Base-by-base conservation (phyloP, 2,329 filamentous ascomycete species). In the Colletotrichum karsti region DNA sequence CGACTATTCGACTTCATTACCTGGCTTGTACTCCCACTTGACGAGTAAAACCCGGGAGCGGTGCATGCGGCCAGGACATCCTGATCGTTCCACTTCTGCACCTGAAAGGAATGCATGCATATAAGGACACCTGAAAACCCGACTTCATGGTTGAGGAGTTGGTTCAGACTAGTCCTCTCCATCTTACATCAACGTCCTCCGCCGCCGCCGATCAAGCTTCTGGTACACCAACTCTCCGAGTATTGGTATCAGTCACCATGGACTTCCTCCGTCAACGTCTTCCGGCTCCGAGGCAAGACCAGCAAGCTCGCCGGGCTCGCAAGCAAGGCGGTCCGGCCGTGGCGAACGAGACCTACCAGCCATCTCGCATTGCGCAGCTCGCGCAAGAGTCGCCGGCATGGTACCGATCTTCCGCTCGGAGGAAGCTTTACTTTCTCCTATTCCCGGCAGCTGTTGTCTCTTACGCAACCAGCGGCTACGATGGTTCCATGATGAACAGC, bases 401-500 rank as follows among this genome's bases (percentile, higher is more conserved):
- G 77, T 79, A 78, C 64, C 68, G 69, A 12, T 78, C 76, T 4
- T 71, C 73, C 3, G 73, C 76, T 12, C 71, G 76, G 7, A 70
- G 75, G 30, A 70, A 66, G 2, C 74, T 80, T 0, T 80, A 79
- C 58, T 70, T 77, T 26, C 72, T 75, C 2, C 74, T 80, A 5
- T 77, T 79, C 42, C 76, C 77, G 3, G 77, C 77, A 1, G 74
- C 75, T 28, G 75, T 80, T 41, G 74, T 79, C 1, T 77, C 77
- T 0, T 78, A 78, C 30, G 77, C 76, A 28, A 86, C 85, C 5
- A 84, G 81, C 63, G 83, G 83, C 2, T 86, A 85, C 57, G 83
- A 85, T 71, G 83, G 82, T 3, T 81, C 79, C 18, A 83, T 87
- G 79, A 83, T 86, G 78, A 85, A 86, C 69, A n/a, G n/a, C n/a